Base-by-base conservation (phyloP, 1,139 yeast genomes). In the Hanseniaspora sp. region DNA sequence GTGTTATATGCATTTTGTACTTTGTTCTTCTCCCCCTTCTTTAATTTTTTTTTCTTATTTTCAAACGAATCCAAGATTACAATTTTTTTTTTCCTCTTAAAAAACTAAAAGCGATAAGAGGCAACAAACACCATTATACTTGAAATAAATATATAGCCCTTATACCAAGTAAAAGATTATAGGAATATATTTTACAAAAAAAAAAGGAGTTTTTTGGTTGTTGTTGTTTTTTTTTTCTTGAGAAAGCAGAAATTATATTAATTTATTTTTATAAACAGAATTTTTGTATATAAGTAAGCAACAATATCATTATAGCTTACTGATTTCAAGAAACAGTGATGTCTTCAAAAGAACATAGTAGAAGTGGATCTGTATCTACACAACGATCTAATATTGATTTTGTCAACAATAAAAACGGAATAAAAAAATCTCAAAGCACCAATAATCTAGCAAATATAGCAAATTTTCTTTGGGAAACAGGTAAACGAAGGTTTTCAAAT, bases 401-500 rank as follows among this genome's bases (percentile, higher is more conserved):
- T 41, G 9, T n/a, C 4, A 12, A 13, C 4, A 7, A 23, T 6
- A 33, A n/a, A n/a, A 41, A 15, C 5, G 34, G 29, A 11, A 11
- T 23, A 2, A 40, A 40, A n/a, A 43, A 15, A 15, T 43, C 37
- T 3, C 37, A 43, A 31, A 31, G 37, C 7, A 31, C 35, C 7
- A 31, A 9, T 12, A 45, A 42, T 28, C 18, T 51, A n/a, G 9
- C 48, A 1, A 33, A 18, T 5, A 18, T 51, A 39, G 54, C 54
- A 13, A 44, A 6, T 13, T 44, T 38, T 18, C 11, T 51, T 5
- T 51, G 54, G 54, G 45, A 44, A 28, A 44, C 48, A 5, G 46
- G 54, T 7, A 51, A 51, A 33, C 42, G 54, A 34, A 51, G 54
- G 38, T 51, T 51, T 18, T 51, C 54, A 9, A 23, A 23, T 7